Percentiles rank a stretch among this genome's conserved stretches.
Evolutionary conservation across 805 yeast species (phyloP).

Genomic region (Cyberlindnera saturnus): DNA sequence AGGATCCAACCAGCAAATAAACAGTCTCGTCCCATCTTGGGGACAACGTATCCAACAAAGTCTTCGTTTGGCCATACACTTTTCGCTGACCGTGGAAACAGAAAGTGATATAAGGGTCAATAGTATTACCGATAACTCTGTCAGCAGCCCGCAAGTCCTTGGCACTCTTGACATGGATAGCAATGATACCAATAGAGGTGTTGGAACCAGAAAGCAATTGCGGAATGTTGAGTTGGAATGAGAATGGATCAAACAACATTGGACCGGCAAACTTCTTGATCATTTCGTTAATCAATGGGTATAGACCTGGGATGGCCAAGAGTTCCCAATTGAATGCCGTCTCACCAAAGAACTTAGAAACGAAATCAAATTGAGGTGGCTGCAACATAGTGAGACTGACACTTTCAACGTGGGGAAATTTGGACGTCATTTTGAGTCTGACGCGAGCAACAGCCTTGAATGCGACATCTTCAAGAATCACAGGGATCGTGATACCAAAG

Average conservation of each 20-base stretch:
- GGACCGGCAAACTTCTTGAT: constrained; percentile 85
- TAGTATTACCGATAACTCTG: constrained; percentile 60
- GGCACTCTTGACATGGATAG: constrained; percentile 62
- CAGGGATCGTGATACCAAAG: constrained; percentile 81
- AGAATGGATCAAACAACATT: constrained; percentile 80
- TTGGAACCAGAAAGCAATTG: constrained; percentile 84
- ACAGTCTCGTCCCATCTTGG: constrained; percentile 86
- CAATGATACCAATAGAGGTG: constrained; percentile 83
- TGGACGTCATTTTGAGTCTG: constrained; percentile 80
- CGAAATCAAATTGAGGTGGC: constrained; percentile 85
- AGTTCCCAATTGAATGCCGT: constrained; percentile 83
- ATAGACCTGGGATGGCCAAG: constrained; percentile 81
- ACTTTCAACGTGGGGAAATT: constrained; percentile 92
- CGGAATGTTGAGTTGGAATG: constrained; percentile 88
- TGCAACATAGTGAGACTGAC: constrained; percentile 79
- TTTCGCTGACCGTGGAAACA: constrained; percentile 49
- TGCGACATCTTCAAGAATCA: constrained; percentile 73
- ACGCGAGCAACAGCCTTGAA: constrained; percentile 72
- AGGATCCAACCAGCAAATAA: constrained; percentile 61
- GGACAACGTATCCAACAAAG: constrained; percentile 55
- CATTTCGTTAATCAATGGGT: constrained; percentile 78
- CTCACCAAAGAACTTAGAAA: constrained; percentile 68
- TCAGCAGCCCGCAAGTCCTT: constrained; percentile 63
- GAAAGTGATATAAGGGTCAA: constrained; percentile 84
- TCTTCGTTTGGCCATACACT: constrained; percentile 66